phyloP scores from a whole-genome alignment of 2,329 filamentous ascomycete species.

The Scolecobasidium constrictum region DNA sequence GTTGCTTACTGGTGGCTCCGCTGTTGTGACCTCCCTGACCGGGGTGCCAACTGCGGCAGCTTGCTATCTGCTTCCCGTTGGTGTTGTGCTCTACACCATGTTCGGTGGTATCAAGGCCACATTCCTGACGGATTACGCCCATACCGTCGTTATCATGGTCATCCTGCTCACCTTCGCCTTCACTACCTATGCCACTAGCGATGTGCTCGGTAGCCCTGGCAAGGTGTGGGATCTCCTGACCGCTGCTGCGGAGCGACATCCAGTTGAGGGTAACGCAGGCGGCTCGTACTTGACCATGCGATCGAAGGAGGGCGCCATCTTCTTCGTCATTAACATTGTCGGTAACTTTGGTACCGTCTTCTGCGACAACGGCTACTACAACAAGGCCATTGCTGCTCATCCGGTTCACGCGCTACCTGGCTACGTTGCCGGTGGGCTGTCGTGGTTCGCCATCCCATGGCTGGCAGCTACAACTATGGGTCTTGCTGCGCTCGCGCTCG shows the following conservation, averaged over 20 bases:
- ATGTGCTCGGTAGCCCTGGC: conserved; percentile 60
- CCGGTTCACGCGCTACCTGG: conserved; percentile 79
- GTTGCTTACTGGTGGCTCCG: conserved; percentile 74
- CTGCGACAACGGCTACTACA: conserved; percentile 78
- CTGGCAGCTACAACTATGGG: conserved; percentile 83
- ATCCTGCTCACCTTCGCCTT: conserved; percentile 82
- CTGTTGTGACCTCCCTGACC: conserved; percentile 60
- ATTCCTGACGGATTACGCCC: conserved; percentile 71
- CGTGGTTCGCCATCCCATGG: conserved; percentile 90
- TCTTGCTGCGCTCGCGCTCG: conserved; percentile 67
- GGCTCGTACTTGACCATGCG: conserved; percentile 84
- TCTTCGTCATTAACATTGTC: conserved; percentile 74
- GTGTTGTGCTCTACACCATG: conserved; percentile 70
- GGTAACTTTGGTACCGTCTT: conserved; percentile 80
- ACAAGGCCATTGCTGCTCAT: conserved; percentile 83
- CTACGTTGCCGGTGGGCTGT: conserved; percentile 73
- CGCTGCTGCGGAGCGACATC: conserved; percentile 56
- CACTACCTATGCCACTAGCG: conserved; percentile 66
- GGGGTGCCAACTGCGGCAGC: conserved; percentile 70
- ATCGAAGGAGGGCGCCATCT: conserved; percentile 69
- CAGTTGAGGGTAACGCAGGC: conserved; percentile 66
- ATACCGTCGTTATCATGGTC: conserved; percentile 73
- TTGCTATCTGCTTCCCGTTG: conserved; percentile 71
- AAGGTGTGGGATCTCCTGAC: conserved; percentile 70
- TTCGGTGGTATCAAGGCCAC: conserved; percentile 74